Evolutionary conservation across 805 yeast species (phyloP), one percentile per base, ranked within the genome.

Genomic region (Hanseniaspora jakobsenii): DNA sequence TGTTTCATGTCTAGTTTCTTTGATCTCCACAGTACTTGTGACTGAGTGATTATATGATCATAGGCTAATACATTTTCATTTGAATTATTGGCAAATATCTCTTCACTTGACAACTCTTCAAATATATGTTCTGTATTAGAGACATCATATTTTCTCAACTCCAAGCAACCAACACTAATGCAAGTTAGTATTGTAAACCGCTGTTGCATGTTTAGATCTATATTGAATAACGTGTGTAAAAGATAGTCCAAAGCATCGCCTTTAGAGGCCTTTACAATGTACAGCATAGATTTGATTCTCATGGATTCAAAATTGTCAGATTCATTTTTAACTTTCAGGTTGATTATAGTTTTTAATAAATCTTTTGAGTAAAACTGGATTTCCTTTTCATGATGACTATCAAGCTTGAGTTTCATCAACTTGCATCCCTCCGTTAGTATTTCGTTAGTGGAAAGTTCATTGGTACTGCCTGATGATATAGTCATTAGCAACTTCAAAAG

Each of bases 151-250:
- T 86, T 89, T 35, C 80, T 65, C 8, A 86, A 64, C 50, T 81
- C 85, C 48, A 94, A 61, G 0, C 86, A 84, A 2, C 82, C 73
- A 19, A 86, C 61, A 0, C 87, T 78, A 10, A 84, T 55, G 0
- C 82, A 64, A 4, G 87, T 73, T 16, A 91, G 59, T 7, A 87
- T 66, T 23, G 73, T 62, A 62, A 87, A 66, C 38, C 97, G 61
- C 48, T 79, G 87, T 49, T 81, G 91, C 16, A 91, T 58, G 0
- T 94, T 84, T 49, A 80, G 75, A 54, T 89, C 98, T 0, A 87
- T 86, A 0, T 70, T 26, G 23, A 42, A 42, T 19, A 42, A 16
- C 13, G 12, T 28, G 4, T 42, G 29, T 66, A 28, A 74, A 63
- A 14, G 86, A 62, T 14, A 78, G 57, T 22, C 65, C 55, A 32